phyloP scores from a whole-genome alignment of 768 basidiomycete species.

The Lactifluus subvellereus region DNA sequence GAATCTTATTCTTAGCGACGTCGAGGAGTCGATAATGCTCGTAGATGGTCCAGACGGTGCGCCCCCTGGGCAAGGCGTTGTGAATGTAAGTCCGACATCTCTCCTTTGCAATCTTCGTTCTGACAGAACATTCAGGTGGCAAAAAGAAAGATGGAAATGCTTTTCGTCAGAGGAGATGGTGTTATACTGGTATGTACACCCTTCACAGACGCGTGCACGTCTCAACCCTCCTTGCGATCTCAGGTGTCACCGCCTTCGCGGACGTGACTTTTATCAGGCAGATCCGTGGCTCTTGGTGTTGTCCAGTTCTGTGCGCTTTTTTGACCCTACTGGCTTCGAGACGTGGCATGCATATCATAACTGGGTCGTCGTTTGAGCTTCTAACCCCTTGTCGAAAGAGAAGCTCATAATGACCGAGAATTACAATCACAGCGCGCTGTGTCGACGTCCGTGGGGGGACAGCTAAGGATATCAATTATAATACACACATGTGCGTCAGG shows the following conservation, averaged over 20 bases:
- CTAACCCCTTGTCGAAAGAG: background rate
- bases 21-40: slow-evolving; percentile 95
- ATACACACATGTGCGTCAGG: slow-evolving; percentile 9
- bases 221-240: slow-evolving; percentile 21
- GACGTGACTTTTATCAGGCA: slow-evolving; percentile 37
- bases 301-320: background rate
- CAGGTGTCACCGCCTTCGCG: slow-evolving; percentile 81
- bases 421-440: background rate
- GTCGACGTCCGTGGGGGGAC: background rate
- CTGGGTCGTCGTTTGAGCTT: background rate
- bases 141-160: slow-evolving; percentile 94
- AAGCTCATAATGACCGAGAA: background rate
- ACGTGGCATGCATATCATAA: background rate
- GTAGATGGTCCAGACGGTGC: slow-evolving; percentile 79
- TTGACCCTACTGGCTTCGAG: background rate
- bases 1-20: slow-evolving; percentile 97
- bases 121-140: slow-evolving; percentile 52
- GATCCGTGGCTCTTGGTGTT: background rate
- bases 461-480: slow-evolving; percentile 16
- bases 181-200: slow-evolving; percentile 71
- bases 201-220: background rate
- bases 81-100: slow-evolving; percentile 46
- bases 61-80: slow-evolving; percentile 49
- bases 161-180: slow-evolving; percentile 95
- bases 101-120: background rate